These are phyloP conservation scores for Tolypocladium tundrense DNA, from an alignment of 2,329 filamentous ascomycete species.

Conservation along the genomic window DNA sequence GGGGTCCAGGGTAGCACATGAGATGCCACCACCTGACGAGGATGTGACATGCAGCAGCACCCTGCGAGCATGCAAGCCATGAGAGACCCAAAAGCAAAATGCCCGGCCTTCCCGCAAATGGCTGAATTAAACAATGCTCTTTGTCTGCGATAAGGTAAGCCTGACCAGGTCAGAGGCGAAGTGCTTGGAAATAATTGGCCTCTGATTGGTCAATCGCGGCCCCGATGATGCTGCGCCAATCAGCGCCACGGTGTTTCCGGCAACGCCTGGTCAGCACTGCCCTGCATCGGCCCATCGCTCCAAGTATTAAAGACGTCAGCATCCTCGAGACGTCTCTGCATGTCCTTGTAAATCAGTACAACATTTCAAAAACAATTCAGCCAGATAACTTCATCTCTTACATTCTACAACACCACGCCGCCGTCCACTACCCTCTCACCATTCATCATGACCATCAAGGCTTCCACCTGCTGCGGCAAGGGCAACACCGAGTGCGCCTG, in stretches of 20 bases:
- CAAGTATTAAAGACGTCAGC: constrained; percentile 8
- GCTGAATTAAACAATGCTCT: neutral
- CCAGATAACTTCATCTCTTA: neutral
- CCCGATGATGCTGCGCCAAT: constrained; percentile 2
- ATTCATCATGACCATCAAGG: constrained; percentile 23
- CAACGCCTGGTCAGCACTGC: constrained; percentile 1
- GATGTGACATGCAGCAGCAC: neutral
- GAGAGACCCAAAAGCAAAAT: no score
- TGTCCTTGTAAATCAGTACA: neutral
- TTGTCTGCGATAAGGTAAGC: neutral
- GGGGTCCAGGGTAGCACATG: neutral
- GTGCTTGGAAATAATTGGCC: constrained; percentile 8
- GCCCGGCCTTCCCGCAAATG: neutral
- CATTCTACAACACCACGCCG: neutral
- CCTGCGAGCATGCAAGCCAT: neutral
- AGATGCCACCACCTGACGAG: neutral
- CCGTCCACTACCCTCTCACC: constrained; percentile 1
- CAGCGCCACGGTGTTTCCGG: neutral
- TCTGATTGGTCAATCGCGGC: constrained; percentile 5
- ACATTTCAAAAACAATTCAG: neutral
- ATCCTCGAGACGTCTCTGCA: neutral
- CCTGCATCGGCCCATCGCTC: neutral
- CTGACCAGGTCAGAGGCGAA: neutral
- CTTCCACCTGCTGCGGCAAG: constrained; percentile 47
- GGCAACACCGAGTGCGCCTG: constrained; percentile 43